Evolutionary conservation across 1,139 yeast genomes (phyloP), one percentile per base, ranked within the genome.

Genomic region (Kodamaea anthophila): DNA sequence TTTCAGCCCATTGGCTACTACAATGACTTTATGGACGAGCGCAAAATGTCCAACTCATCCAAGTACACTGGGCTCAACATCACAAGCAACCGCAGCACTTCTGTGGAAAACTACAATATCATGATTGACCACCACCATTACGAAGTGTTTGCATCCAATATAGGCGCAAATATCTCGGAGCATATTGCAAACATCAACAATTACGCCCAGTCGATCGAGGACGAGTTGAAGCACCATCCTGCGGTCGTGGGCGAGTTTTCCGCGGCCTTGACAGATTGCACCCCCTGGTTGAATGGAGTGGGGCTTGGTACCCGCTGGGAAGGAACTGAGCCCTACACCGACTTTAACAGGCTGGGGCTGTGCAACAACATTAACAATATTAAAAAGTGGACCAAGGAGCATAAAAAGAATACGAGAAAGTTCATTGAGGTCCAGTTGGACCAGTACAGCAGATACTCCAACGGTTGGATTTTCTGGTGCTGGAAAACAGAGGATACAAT

Each of bases 391-490:
- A 47, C 47, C 29, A 53, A 42, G 34, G 37, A 20, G 42, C 58
- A 33, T 55, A 71, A 39, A 56, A 74, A 50, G 53, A 57, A 53
- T 61, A 64, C 51, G 51, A 70, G 52, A 65, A 74, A 53, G 65
- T 73, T 40, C 70, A 41, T 60, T 15, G 66, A 60, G 39, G 57
- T 58, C 42, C 66, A 60, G 35, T 49, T 74, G 43, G 68, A 70
- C 34, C 60, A 70, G 13, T 73, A 68, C 44, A 48, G 53, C n/a
- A 28, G 42, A 15, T 40, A 54, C 31, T 52, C 63, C 21, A 58
- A 58, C 5, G 84, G 84, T 2, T 77, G 81, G 81, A 72, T 74
- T 19, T 77, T 77, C 46, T 77, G 84, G 85, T 73, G 77, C 47
- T 77, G 71, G 65, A 77, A 77, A 51, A 76, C 83, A 3, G 84